Conservation (phyloP, 1,139 yeast species). For the Scheffersomyces titani region DNA sequence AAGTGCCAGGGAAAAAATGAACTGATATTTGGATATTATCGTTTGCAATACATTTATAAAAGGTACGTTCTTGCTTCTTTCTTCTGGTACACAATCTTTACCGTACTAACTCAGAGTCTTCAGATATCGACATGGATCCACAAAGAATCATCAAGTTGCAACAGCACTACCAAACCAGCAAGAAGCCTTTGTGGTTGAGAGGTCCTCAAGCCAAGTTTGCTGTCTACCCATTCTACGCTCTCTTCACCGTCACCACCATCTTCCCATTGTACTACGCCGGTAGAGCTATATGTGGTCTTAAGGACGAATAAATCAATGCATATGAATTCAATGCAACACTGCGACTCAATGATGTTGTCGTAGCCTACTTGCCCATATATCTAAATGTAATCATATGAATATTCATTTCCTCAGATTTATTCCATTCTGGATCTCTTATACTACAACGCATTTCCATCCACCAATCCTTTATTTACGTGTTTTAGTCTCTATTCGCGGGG, state of each 20-base stretch:
- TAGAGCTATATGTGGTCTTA: conserved; percentile 75
- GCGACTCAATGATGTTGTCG: not conserved
- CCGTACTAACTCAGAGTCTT: not conserved
- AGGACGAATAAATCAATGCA: conserved; percentile 39
- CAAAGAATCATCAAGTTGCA: conserved; percentile 75
- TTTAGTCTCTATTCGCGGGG: not conserved
- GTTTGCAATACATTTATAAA: not conserved
- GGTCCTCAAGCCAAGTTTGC: conserved; percentile 72
- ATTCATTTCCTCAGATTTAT: not conserved
- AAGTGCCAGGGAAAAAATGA: conserved; percentile 18
- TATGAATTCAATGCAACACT: not conserved
- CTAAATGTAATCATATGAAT: not conserved
- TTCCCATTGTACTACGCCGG: conserved; percentile 75
- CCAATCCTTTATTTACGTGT: not conserved
- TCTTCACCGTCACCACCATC: conserved; percentile 72
- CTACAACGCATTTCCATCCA: not conserved
- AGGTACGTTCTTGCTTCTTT: not conserved
- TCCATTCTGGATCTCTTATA: not conserved
- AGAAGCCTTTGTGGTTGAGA: conserved; percentile 77
- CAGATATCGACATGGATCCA: conserved; percentile 43
- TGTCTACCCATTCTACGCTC: conserved; percentile 88
- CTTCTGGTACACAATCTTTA: not conserved
- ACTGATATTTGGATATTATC: conserved; percentile 13
- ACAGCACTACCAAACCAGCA: conserved; percentile 70
- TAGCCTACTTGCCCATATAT: too few species aligned